A percentile compares a stretch with the other conserved stretches of the same genome.
These are phyloP conservation scores for Gaultheria prostrata DNA, from an alignment of 148 eudicot species.

Conservation along the genomic window DNA sequence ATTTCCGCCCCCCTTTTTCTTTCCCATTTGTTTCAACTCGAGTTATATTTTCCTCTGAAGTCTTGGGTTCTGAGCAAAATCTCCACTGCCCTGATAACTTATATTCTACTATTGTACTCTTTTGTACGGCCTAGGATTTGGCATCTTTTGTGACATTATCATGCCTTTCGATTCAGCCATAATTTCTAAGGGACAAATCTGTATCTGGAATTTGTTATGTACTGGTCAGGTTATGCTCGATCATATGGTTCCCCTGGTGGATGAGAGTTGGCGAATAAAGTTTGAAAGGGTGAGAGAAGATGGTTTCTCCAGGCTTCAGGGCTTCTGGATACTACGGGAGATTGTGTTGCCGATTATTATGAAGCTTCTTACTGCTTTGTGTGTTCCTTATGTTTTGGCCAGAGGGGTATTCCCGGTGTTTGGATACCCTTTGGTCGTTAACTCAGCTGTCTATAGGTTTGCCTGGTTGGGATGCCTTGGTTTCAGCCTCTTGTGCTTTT, in stretches of 20 bases:
- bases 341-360: conserved; percentile 81
- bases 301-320: conserved; percentile 89
- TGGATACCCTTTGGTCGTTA: conserved; percentile 81
- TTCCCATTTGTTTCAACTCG: background rate
- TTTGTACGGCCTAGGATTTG: background rate
- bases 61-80: background rate
- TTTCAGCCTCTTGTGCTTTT: conserved; percentile 65
- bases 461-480: conserved; percentile 94
- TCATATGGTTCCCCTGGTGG: conserved; percentile 86
- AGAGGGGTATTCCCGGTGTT: conserved; percentile 82
- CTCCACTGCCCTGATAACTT: background rate
- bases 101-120: background rate
- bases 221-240: conserved; percentile 80
- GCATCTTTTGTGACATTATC: background rate
- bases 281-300: conserved; percentile 93
- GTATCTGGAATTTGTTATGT: background rate
- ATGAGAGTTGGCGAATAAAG: conserved; percentile 81
- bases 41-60: background rate
- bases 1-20: too few relatives aligned
- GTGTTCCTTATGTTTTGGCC: conserved; percentile 90
- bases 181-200: background rate
- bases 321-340: conserved; percentile 89
- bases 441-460: conserved; percentile 91
- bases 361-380: conserved; percentile 87
- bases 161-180: background rate